Base-by-base conservation (phyloP, 2,329 filamentous ascomycete genomes). In the Dothiorella sarmentorum region DNA sequence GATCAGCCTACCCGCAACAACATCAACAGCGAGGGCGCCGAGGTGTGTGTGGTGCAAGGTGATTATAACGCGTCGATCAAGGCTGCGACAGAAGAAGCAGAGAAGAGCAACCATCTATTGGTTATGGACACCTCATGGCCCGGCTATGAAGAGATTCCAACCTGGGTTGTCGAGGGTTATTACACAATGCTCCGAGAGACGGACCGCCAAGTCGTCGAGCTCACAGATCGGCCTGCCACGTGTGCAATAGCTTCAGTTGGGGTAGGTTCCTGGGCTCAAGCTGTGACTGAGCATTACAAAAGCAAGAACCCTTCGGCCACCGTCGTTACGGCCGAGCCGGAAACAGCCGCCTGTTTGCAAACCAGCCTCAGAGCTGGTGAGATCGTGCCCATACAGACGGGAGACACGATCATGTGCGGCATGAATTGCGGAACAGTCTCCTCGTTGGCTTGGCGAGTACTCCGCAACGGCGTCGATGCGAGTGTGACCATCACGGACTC, bases 151-250 rank as follows among this genome's bases (percentile, higher is more conserved):
- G 76, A 84, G 37, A 81, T 91, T 4, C 87, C 89, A 0, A 69
- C 77, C 70, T 91, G 87, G 85, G 87, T 92, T 20, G 86, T 91
- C 0, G 85, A 93, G 61, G 90, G 90, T 0, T 94, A 93, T 65
- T 78, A 78, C 4, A 91, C 88, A 0, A 86, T 92, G 81, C 75
- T 92, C 61, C 69, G 73, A 3, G 90, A 94, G 67, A 76, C 84
- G 0, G 87, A 91, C 51, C 68, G 76, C 18, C 88, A 92, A 66
- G 67, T 87, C 9, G 67, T 77, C 0, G 71, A 73, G 0, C 63
- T 74, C 0, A 61, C 57, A 0, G 68, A 73, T 7, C 63, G 66
- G 4, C 61, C 71, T 3, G 75, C 79, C 5, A 81, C 75, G 0
- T 72, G 83, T 9, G 78, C 85, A 27, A 70, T 93, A 13, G 80